Evolutionary conservation across 495 filamentous ascomycete species (phyloP).

Genomic region (Saxophila tyrrhenica): DNA sequence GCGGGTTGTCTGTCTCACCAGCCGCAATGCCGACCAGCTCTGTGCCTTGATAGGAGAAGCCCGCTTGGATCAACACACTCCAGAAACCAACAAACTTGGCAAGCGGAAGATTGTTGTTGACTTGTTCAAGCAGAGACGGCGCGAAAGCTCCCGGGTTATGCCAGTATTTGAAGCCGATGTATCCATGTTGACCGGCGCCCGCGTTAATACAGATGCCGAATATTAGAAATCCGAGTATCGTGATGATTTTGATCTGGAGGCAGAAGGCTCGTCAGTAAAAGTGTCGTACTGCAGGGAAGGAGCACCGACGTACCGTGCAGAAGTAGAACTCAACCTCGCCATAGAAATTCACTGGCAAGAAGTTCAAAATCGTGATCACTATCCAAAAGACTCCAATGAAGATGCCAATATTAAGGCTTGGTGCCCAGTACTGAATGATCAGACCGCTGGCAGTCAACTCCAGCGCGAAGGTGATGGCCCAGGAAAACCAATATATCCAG

Average conservation of each 20-base stretch:
- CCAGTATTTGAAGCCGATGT: conserved; percentile 58
- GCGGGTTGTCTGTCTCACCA: conserved; percentile 68
- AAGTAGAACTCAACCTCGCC: conserved; percentile 39
- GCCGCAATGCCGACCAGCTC: conserved; percentile 66
- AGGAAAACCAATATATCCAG: conserved; percentile 22
- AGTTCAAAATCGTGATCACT: conserved; percentile 28
- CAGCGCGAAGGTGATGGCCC: conserved; percentile 16
- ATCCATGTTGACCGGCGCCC: conserved; percentile 36
- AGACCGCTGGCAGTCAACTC: conserved; percentile 34
- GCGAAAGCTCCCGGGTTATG: conserved; percentile 49
- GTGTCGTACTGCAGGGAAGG: too few species aligned
- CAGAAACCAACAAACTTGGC: conserved; percentile 30
- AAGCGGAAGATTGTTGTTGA: conserved; percentile 10
- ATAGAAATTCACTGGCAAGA: conserved; percentile 34
- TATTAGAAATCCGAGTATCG: conserved; percentile 33
- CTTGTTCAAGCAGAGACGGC: conserved; percentile 14
- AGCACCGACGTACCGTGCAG: conserved; percentile 14
- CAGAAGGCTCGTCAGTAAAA: too few species aligned
- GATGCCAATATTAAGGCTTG: conserved; percentile 27
- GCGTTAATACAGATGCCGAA: conserved; percentile 39
- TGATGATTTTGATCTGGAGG: conserved; percentile 35
- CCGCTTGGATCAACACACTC: conserved; percentile 28
- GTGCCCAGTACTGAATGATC: conserved; percentile 39
- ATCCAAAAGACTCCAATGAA: conserved; percentile 42
- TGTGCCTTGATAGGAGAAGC: conserved; percentile 42